phyloP scores from a whole-genome alignment of 257 asterid genomes.

The Linderniella brevidens region DNA sequence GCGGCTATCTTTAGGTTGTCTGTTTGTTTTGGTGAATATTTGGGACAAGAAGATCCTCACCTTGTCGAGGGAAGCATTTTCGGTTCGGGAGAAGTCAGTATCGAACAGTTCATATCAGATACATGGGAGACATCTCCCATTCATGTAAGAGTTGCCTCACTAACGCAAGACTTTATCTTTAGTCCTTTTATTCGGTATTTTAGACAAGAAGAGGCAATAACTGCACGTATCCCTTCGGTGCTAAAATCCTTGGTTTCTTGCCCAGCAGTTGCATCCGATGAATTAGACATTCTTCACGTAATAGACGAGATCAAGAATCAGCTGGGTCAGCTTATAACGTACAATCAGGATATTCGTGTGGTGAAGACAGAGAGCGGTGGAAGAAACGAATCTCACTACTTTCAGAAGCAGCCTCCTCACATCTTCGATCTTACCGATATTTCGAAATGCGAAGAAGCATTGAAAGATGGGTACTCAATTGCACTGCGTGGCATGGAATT shows the following conservation, averaged over 20 bases:
- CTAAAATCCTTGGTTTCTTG: conserved; percentile 38
- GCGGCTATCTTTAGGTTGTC: conserved; percentile 57
- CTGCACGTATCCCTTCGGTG: conserved; percentile 28
- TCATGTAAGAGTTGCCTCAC: conserved; percentile 21
- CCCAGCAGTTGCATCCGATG: conserved; percentile 58
- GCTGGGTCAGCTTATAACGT: conserved; percentile 48
- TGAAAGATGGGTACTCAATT: conserved; percentile 50
- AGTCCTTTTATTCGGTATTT: conserved; percentile 25
- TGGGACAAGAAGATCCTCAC: conserved; percentile 13
- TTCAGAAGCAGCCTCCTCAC: conserved; percentile 16
- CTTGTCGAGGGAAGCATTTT: conserved; percentile 23
- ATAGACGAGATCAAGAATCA: conserved; percentile 31
- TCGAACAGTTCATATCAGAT: conserved; percentile 30
- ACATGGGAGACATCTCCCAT: conserved; percentile 53
- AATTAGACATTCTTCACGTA: conserved; percentile 37
- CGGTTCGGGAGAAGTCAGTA: conserved; percentile 15
- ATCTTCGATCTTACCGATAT: conserved; percentile 30
- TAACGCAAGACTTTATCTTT: conserved; percentile 18
- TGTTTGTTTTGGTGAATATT: conserved; percentile 9
- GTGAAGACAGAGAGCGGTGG: conserved; percentile 23
- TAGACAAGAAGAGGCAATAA: conserved; percentile 22
- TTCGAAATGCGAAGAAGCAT: conserved; percentile 43
- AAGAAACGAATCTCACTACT: conserved; percentile 42
- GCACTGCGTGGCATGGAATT: conserved; percentile 75
- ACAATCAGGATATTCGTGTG: conserved; percentile 63